A percentile compares a stretch with the other conserved stretches of the same genome.
Conservation (phyloP, 1,139 yeast species). For the Saccharomyces hybrid region DNA sequence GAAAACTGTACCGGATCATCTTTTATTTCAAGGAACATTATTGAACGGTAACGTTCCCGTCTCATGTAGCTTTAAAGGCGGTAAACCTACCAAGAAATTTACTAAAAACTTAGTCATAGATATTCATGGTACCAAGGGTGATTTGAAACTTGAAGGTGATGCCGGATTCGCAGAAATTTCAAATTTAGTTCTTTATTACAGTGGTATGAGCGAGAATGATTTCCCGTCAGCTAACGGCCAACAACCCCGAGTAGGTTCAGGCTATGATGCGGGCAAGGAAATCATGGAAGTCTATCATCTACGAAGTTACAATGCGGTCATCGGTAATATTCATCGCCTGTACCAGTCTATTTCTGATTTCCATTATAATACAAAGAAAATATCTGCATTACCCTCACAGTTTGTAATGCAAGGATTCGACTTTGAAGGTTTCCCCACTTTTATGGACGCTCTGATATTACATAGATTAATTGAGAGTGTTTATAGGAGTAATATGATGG, state of each 20-base stretch:
- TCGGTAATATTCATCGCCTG: slow-evolving; percentile 25
- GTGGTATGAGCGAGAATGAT: slow-evolving; percentile 20
- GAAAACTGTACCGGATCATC: slow-evolving; percentile 25
- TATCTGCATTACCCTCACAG: slow-evolving; percentile 15
- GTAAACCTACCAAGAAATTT: slow-evolving; percentile 27
- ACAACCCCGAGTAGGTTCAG: not conserved
- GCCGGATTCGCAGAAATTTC: slow-evolving; percentile 29
- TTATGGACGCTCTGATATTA: slow-evolving; percentile 24
- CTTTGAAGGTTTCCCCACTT: slow-evolving; percentile 26
- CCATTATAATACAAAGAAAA: slow-evolving; percentile 22
- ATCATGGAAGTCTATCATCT: slow-evolving; percentile 27
- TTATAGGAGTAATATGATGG: slow-evolving; percentile 17
- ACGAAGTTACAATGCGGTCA: slow-evolving; percentile 25
- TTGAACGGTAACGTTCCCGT: slow-evolving; percentile 24
- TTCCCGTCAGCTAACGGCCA: slow-evolving; percentile 7
- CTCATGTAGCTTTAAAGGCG: slow-evolving; percentile 26
- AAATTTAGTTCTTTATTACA: slow-evolving; percentile 24
- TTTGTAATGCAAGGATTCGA: slow-evolving; percentile 22
- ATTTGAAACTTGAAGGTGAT: slow-evolving; percentile 27
- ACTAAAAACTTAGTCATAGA: slow-evolving; percentile 27
- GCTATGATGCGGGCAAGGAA: slow-evolving; percentile 19
- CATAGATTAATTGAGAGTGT: slow-evolving; percentile 22
- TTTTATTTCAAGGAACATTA: slow-evolving; percentile 24
- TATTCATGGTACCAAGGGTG: slow-evolving; percentile 30
- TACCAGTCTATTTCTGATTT: slow-evolving; percentile 27